Evolutionary conservation across 2,329 filamentous ascomycete genomes (phyloP), one percentile per base, ranked within the genome.

Genomic region (Onygena corvina): DNA sequence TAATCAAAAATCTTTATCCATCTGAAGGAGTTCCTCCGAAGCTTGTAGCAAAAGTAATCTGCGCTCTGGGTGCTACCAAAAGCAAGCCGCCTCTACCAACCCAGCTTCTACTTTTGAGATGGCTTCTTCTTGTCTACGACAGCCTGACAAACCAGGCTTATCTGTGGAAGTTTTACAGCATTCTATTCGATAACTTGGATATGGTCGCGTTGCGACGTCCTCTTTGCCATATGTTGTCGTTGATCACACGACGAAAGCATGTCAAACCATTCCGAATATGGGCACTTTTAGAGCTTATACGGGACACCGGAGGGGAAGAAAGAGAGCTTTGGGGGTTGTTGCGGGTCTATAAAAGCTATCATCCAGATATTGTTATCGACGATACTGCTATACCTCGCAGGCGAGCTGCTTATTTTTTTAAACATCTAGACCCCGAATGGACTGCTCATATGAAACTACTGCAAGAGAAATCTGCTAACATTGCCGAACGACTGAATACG

Each of bases 271-370:
- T 87, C 61, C 76, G 87, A 51, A 89, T 94, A 51, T 86, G 93
- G 60, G 71, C 79, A 36, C 69, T 93, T 3, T 71, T 76, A 59
- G 73, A 75, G 51, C 58, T 75, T 16, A 67, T 72, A 36, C 68
- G 66, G 33, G 65, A 64, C 55, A 62, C 69, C 12, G 70, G 70
- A 1, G 82, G 81, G 14, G 83, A 84, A 59, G 87, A 94, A 50
- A 83, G 82, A 45, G 76, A 80, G 47, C 69, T 94, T 30, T 74
- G 84, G 31, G 84, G 84, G 2, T 71, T 94, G 14, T 70, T 93
- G 46, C 77, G 83, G 49, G 79, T 90, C n/a, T 93, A 83, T 69
- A 92, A 92, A 61, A 86, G 90, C 62, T 93, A 90, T 64, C 93
- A 90, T 59, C 86, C 87, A 0, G 86, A 94, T 62, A 86, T 93